Evolutionary conservation across 2,329 filamentous ascomycete species (phyloP).

Genomic region (Lachnellula hyalina): DNA sequence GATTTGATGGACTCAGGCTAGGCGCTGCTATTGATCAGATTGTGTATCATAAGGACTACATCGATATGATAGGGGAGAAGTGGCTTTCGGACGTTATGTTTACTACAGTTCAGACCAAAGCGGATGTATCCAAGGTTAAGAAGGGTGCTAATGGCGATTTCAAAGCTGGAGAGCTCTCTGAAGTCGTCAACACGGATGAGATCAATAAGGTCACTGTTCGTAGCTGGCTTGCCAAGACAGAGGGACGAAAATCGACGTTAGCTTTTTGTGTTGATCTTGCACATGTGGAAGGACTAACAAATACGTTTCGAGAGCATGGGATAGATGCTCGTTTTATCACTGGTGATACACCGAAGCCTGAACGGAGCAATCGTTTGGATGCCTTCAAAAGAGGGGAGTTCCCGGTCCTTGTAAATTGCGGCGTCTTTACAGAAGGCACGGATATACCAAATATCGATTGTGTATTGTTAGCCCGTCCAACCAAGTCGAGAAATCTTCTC

Average conservation of each 20-base stretch:
- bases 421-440: constrained; percentile 94
- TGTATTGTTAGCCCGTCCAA: constrained; percentile 80
- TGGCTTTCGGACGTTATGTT: constrained; percentile 93
- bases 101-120: constrained; percentile 81
- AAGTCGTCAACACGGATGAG: constrained; percentile 73
- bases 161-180: constrained; percentile 68
- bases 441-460: constrained; percentile 98
- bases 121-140: constrained; percentile 67
- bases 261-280: constrained; percentile 90
- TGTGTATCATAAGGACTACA: constrained; percentile 84
- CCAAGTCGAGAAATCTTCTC: constrained; percentile 84
- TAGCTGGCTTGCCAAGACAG: constrained; percentile 76
- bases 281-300: constrained; percentile 72
- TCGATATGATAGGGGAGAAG: constrained; percentile 79
- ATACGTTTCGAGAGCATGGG: constrained; percentile 69
- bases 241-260: constrained; percentile 72
- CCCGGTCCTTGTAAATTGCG: constrained; percentile 88
- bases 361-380: constrained; percentile 65
- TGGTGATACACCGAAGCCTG: constrained; percentile 65
- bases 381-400: constrained; percentile 73
- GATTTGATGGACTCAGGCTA: constrained; percentile 78
- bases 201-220: constrained; percentile 82
- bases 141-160: constrained; percentile 71
- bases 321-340: constrained; percentile 86
- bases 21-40: constrained; percentile 89